Percentiles rank a stretch among this genome's conserved stretches.
Evolutionary conservation across 75 land plant genomes (phyloP).

Genomic region (Pseudotsuga menziesii): DNA sequence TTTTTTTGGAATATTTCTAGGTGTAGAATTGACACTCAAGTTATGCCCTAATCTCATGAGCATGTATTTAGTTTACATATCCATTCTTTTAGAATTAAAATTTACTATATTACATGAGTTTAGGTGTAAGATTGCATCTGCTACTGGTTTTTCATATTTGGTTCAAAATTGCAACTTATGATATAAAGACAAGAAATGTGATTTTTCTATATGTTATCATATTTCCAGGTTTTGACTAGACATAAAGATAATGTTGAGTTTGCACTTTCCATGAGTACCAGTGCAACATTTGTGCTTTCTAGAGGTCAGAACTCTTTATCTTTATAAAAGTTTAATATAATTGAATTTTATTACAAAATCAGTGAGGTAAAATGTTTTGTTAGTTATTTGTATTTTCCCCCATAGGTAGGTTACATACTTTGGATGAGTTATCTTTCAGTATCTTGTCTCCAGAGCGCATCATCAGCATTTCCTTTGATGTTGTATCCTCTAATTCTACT

Average conservation of each 20-base stretch:
- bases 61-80: not conserved
- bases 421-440: no score
- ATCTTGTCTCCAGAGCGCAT: no score
- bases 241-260: conserved; percentile 98
- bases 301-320: conserved; percentile 56
- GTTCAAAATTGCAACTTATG: not conserved
- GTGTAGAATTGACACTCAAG: not conserved
- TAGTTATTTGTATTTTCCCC: no score
- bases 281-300: conserved; percentile 88
- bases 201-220: conserved; percentile 1
- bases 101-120: not conserved
- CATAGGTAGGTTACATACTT: no score
- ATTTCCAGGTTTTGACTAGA: conserved; percentile 77
- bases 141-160: not conserved
- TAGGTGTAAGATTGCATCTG: not conserved
- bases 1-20: not conserved
- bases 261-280: conserved; percentile 86
- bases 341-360: no score
- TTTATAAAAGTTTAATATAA: not conserved
- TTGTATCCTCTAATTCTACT: no score
- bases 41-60: not conserved
- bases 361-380: no score
- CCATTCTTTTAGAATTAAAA: not conserved
- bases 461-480: no score
- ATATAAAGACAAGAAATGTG: not conserved